Conservation (phyloP, 1,139 yeast genomes). For the Spathaspora sp. region DNA sequence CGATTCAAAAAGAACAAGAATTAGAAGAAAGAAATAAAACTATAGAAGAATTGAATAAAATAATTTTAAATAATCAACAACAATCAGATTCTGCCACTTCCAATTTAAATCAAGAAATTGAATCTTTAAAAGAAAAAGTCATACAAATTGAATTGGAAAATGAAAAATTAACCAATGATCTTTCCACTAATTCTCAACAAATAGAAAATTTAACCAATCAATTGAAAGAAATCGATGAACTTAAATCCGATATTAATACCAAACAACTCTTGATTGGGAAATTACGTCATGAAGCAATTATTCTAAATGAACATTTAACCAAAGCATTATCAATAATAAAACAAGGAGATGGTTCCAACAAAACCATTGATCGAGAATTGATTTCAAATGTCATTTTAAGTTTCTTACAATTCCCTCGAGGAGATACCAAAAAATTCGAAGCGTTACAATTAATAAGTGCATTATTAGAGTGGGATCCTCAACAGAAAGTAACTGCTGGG, state of each 20-base stretch:
- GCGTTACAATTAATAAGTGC: constrained; percentile 82
- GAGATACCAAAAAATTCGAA: constrained; percentile 92
- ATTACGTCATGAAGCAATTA: constrained; percentile 93
- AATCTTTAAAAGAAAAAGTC: constrained; percentile 8
- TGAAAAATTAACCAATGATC: constrained; percentile 9
- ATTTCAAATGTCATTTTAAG: constrained; percentile 84
- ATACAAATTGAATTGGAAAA: constrained; percentile 6
- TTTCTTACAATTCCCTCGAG: constrained; percentile 84
- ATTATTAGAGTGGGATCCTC: constrained; percentile 85
- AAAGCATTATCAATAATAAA: constrained; percentile 80
- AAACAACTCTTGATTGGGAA: constrained; percentile 84
- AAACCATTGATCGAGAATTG: constrained; percentile 81
- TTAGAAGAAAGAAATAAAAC: constrained; percentile 13
- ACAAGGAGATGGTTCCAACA: constrained; percentile 62
- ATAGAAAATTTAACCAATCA: constrained; percentile 9
- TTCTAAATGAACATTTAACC: constrained; percentile 87
- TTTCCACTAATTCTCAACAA: constrained; percentile 8
- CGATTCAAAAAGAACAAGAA: constrained; percentile 25
- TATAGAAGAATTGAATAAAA: constrained; percentile 12
- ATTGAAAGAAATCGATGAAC: constrained; percentile 15
- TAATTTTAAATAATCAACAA: constrained; percentile 10
- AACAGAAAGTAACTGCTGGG: constrained; percentile 81
- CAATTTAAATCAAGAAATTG: constrained; percentile 18
- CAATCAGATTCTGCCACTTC: constrained; percentile 8
- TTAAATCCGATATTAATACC: constrained; percentile 51